Evolutionary conservation across 306 rosid genomes (phyloP).

Genomic region (Citrullus mucosospermus): DNA sequence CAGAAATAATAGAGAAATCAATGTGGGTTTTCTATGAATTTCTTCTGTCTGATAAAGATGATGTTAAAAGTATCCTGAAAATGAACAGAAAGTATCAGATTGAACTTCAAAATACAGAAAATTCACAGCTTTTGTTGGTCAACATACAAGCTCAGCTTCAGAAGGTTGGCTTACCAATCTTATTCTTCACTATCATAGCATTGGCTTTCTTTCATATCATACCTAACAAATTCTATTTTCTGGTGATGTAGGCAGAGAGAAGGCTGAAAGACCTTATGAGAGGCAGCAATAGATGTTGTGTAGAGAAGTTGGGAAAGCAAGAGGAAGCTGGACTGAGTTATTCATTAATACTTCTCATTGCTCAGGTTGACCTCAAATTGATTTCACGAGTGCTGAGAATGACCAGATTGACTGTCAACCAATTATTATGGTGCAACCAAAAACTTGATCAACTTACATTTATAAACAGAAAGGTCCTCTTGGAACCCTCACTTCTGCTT

Average conservation of each 20-base stretch:
- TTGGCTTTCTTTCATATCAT: not conserved
- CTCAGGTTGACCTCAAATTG: constrained; percentile 67
- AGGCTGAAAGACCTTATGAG: constrained; percentile 56
- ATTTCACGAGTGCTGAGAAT: constrained; percentile 58
- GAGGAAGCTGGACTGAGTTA: constrained; percentile 26
- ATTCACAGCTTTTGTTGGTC: constrained; percentile 22
- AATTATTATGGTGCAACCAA: constrained; percentile 54
- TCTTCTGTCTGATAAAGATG: constrained; percentile 50
- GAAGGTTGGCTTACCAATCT: constrained; percentile 33
- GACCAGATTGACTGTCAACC: constrained; percentile 52
- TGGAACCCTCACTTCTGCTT: constrained; percentile 61
- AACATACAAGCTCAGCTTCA: constrained; percentile 32
- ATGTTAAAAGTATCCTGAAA: constrained; percentile 12
- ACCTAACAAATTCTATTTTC: not conserved
- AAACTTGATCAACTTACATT: constrained; percentile 41
- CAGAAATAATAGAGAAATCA: constrained; percentile 47
- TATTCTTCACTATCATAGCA: not conserved
- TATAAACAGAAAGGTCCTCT: constrained; percentile 37
- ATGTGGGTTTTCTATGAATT: constrained; percentile 57
- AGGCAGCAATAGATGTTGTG: constrained; percentile 56
- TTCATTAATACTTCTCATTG: constrained; percentile 30
- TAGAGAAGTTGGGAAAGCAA: constrained; percentile 62
- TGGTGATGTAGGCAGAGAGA: constrained; percentile 49
- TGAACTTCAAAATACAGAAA: constrained; percentile 29
- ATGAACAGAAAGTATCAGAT: constrained; percentile 6